Percentiles rank a stretch among this genome's conserved stretches.
Conservation (phyloP, 2,329 filamentous ascomycete genomes). For the Tolypocladium capitatum region DNA sequence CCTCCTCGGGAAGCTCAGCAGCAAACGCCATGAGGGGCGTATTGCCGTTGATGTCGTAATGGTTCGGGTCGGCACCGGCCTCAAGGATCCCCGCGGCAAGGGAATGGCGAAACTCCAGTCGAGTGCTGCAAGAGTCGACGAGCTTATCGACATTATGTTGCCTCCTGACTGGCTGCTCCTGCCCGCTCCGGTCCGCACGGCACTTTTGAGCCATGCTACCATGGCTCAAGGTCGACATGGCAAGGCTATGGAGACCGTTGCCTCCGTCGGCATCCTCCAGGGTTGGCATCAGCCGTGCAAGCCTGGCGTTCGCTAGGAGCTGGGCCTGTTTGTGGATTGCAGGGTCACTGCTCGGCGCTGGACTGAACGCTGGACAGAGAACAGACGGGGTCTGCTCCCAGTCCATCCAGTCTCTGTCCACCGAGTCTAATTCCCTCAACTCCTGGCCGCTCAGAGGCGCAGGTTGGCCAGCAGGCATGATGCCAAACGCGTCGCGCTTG, state of each 20-base stretch:
- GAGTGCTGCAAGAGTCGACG: constrained; percentile 20
- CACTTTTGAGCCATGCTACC: constrained; percentile 23
- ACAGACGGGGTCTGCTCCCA: constrained; percentile 2
- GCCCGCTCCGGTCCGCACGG: constrained; percentile 7
- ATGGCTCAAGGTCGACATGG: constrained; percentile 33
- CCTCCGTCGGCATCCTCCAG: constrained; percentile 28
- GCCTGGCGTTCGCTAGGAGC: constrained; percentile 10
- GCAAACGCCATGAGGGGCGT: constrained; percentile 45
- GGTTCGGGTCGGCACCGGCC: constrained; percentile 33
- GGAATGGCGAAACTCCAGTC: constrained; percentile 14
- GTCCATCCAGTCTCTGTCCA: neutral
- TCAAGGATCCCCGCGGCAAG: constrained; percentile 18
- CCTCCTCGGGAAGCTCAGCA: constrained; percentile 33
- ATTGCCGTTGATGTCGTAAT: constrained; percentile 36
- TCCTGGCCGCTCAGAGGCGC: neutral
- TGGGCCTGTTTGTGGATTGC: constrained; percentile 8
- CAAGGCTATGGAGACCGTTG: constrained; percentile 46
- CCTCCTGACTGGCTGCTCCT: constrained; percentile 3
- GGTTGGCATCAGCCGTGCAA: constrained; percentile 6
- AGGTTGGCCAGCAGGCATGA: constrained; percentile 8
- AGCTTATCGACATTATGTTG: constrained; percentile 12
- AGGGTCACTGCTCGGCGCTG: constrained; percentile 1
- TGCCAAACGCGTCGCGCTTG: constrained; percentile 37
- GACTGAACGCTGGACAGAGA: constrained; percentile 1
- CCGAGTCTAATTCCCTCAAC: constrained; percentile 3